phyloP scores from a whole-genome alignment of 495 filamentous ascomycete species.

The Lasiosphaeria miniovina region DNA sequence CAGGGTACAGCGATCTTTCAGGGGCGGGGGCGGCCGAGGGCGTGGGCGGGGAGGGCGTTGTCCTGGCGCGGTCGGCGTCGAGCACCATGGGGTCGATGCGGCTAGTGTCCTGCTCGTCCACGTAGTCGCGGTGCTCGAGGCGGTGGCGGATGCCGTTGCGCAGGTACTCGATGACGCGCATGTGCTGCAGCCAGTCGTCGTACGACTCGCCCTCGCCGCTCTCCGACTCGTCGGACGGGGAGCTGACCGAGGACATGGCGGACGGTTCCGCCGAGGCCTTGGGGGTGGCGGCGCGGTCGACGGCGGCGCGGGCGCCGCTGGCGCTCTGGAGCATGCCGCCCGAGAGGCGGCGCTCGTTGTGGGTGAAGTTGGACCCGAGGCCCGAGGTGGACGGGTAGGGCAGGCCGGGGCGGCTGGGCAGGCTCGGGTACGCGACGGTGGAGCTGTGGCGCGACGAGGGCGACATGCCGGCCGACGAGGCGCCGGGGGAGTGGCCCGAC shows the following conservation, averaged over 20 bases:
- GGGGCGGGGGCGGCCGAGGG: neutral
- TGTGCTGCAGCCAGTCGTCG: slow-evolving; percentile 79
- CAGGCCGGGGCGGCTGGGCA: slow-evolving; percentile 53
- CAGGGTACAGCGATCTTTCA: slow-evolving; percentile 15
- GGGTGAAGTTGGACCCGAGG: slow-evolving; percentile 76
- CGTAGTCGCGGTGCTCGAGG: slow-evolving; percentile 62
- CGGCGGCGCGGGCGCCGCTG: slow-evolving; percentile 40
- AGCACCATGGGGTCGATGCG: slow-evolving; percentile 31
- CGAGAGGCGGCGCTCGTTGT: slow-evolving; percentile 76
- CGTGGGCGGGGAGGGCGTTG: neutral
- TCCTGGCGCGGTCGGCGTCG: slow-evolving; percentile 6
- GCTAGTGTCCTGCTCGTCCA: slow-evolving; percentile 36
- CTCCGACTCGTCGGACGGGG: slow-evolving; percentile 44
- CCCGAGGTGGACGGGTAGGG: slow-evolving; percentile 71
- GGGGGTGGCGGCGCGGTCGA: slow-evolving; percentile 47
- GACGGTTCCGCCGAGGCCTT: slow-evolving; percentile 38
- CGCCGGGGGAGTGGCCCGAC: slow-evolving; percentile 78
- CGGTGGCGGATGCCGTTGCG: slow-evolving; percentile 64
- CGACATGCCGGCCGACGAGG: slow-evolving; percentile 60
- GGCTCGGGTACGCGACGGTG: slow-evolving; percentile 73
- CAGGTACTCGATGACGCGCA: slow-evolving; percentile 74
- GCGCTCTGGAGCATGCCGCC: slow-evolving; percentile 83
- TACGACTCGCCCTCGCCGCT: slow-evolving; percentile 50
- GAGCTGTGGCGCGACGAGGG: slow-evolving; percentile 62
- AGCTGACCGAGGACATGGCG: slow-evolving; percentile 36